phyloP scores from a whole-genome alignment of 305 asterid species.

The Salvia sclarea region DNA sequence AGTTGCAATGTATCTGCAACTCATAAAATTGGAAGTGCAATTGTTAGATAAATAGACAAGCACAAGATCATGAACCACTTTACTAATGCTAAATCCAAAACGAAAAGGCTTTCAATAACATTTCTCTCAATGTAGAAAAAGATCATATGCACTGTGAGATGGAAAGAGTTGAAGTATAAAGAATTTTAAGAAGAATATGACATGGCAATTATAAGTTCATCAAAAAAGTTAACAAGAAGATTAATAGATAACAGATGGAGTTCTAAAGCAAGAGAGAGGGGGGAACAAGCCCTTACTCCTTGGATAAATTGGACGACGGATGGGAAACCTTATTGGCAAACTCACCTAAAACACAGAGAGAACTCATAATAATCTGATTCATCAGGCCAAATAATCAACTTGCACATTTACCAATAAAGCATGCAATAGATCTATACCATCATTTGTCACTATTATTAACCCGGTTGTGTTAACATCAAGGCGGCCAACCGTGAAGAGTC shows the following conservation, averaged over 20 bases:
- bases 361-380: conserved; percentile 9
- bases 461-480: conserved; percentile 98
- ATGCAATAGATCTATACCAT: conserved; percentile 52
- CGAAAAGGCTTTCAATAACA: not conserved
- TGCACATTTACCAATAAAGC: conserved; percentile 2
- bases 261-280: conserved; percentile 24
- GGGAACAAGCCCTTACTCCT: conserved; percentile 68
- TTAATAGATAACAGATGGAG: not conserved
- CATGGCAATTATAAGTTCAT: not conserved
- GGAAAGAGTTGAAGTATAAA: not conserved
- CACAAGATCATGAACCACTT: conserved; percentile 14
- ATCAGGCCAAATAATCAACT: conserved; percentile 17
- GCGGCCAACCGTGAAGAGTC: conserved; percentile 95
- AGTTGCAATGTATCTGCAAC: conserved; percentile 83
- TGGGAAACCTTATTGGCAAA: conserved; percentile 88
- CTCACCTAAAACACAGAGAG: conserved; percentile 60
- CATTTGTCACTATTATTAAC: conserved; percentile 90
- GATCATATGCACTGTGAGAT: not conserved
- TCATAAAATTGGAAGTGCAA: conserved; percentile 25
- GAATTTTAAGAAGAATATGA: not conserved
- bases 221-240: conserved; percentile 2
- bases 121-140: not conserved
- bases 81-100: not conserved
- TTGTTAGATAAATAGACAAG: conserved; percentile 7
- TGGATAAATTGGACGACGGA: conserved; percentile 87